Evolutionary conservation across 2,329 filamentous ascomycete species (phyloP).

Genomic region (Hymenoscyphus scutula): DNA sequence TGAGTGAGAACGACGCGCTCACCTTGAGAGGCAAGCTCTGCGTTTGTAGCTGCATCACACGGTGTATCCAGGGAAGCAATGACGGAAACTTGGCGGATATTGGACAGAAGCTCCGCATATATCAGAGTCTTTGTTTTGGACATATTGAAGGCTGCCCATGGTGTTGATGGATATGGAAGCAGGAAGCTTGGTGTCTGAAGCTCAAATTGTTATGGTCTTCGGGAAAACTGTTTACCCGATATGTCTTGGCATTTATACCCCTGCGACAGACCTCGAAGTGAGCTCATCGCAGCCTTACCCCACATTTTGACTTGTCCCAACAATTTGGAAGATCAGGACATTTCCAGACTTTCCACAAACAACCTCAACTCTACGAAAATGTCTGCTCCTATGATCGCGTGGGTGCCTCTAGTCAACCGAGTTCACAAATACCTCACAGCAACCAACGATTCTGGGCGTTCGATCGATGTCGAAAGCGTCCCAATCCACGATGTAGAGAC

Average conservation of each 20-base stretch:
- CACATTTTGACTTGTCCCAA: slow-evolving; percentile 22
- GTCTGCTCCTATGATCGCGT: slow-evolving; percentile 44
- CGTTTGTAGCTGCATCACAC: slow-evolving; percentile 31
- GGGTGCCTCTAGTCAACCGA: slow-evolving; percentile 43
- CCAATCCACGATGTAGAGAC: slow-evolving; percentile 78
- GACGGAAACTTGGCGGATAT: slow-evolving; percentile 63
- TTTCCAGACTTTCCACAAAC: slow-evolving; percentile 5
- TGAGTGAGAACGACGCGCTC: slow-evolving; percentile 49
- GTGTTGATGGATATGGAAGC: not conserved
- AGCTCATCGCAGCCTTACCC: slow-evolving; percentile 22
- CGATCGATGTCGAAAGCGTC: slow-evolving; percentile 63
- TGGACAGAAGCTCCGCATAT: slow-evolving; percentile 64
- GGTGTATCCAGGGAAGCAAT: slow-evolving; percentile 49
- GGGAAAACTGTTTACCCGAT: not conserved
- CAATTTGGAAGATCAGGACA: slow-evolving; percentile 22
- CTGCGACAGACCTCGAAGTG: no score
- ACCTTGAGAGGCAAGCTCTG: slow-evolving; percentile 45
- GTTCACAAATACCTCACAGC: slow-evolving; percentile 37
- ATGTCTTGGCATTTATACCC: not conserved
- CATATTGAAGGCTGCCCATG: not conserved
- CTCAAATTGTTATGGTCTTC: not conserved
- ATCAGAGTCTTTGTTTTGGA: slow-evolving; percentile 36
- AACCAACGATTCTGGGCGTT: slow-evolving; percentile 33
- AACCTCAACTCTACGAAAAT: slow-evolving; percentile 23
- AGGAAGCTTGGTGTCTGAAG: not conserved